phyloP scores from a whole-genome alignment of 1,139 yeast genomes.

The Entelexis sorbosivorans region DNA sequence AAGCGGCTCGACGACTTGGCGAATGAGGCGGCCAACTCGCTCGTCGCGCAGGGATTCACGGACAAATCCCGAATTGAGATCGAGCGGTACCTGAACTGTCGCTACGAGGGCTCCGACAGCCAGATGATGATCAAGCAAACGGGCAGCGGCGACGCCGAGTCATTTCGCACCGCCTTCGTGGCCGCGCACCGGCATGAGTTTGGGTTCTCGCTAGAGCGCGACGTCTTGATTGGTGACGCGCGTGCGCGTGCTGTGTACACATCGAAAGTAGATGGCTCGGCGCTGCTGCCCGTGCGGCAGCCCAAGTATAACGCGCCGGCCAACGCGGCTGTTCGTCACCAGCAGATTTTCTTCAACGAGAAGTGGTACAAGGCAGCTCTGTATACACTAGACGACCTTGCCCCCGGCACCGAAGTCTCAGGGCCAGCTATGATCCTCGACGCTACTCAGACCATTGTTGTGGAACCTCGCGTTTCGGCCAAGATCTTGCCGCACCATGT shows the following conservation, averaged over 20 bases:
- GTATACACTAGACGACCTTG: slow-evolving; percentile 40
- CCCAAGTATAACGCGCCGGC: background rate
- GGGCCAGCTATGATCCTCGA: slow-evolving; percentile 86
- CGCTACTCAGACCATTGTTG: slow-evolving; percentile 73
- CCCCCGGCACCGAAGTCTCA: slow-evolving; percentile 41
- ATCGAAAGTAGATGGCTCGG: slow-evolving; percentile 5
- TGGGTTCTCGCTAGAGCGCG: slow-evolving; percentile 54
- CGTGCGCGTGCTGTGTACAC: slow-evolving; percentile 62
- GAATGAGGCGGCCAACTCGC: slow-evolving; percentile 31
- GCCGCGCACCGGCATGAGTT: slow-evolving; percentile 52
- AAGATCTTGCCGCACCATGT: slow-evolving; percentile 52
- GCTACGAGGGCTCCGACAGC: slow-evolving; percentile 83
- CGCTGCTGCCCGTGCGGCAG: slow-evolving; percentile 12
- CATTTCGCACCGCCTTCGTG: slow-evolving; percentile 33
- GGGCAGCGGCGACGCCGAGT: slow-evolving; percentile 18
- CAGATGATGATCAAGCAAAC: slow-evolving; percentile 51
- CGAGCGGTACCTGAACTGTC: slow-evolving; percentile 62
- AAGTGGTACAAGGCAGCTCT: slow-evolving; percentile 47
- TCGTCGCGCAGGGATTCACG: slow-evolving; percentile 41
- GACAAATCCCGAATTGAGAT: slow-evolving; percentile 29
- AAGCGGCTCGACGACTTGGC: slow-evolving; percentile 34
- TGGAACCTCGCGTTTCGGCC: slow-evolving; percentile 64
- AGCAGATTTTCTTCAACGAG: slow-evolving; percentile 38
- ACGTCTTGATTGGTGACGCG: slow-evolving; percentile 68
- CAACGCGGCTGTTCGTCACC: background rate